Evolutionary conservation across 441 rosid genomes (phyloP), one percentile per base, ranked within the genome.

Genomic region (Hura crepitans): DNA sequence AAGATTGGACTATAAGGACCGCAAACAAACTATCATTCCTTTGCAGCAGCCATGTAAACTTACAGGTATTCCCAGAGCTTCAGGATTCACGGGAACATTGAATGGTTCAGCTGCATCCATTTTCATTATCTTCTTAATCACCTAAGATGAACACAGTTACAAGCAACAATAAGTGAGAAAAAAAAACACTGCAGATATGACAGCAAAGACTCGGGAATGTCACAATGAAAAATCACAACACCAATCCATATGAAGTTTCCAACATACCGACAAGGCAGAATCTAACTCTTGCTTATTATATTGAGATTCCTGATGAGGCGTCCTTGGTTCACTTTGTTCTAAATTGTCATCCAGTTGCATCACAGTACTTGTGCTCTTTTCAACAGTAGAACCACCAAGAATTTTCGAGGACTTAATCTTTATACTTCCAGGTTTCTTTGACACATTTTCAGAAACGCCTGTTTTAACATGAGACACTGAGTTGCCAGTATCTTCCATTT

Each of bases 21-120:
- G 58, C 13, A 17, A 59, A 33, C 0, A 11, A 33, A 35, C 25
- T 47, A 6, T 25, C 13, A 45, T 28, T 11, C 20, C 46, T 42
- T 20, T 22, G 20, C 7, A 57, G 31, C 17, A 47, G 59, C n/a
- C 30, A 25, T 23, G 22, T 30, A 66, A 12, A 81, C 96, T 91
- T 84, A 96, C 99, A 65, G 99, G 99, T 79, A 96, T 92, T 73
- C 96, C 98, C 69, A 96, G 81, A 83, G 98, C 97, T 81, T 88
- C 91, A 46, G 97, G 96, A 74, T 94, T 84, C 77, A 92, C 99
- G 42, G 99, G 99, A 73, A 63, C 83, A 74, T 90, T 94, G 77
- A 92, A 94, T 6, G 96, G 97, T 72, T 89, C 94, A 68, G 99
- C 99, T 66, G 97, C 94, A 57, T 94, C 99, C 99, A 94, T 94